Conservation (phyloP, 2,329 filamentous ascomycete genomes). For the Fusarium albidum region DNA sequence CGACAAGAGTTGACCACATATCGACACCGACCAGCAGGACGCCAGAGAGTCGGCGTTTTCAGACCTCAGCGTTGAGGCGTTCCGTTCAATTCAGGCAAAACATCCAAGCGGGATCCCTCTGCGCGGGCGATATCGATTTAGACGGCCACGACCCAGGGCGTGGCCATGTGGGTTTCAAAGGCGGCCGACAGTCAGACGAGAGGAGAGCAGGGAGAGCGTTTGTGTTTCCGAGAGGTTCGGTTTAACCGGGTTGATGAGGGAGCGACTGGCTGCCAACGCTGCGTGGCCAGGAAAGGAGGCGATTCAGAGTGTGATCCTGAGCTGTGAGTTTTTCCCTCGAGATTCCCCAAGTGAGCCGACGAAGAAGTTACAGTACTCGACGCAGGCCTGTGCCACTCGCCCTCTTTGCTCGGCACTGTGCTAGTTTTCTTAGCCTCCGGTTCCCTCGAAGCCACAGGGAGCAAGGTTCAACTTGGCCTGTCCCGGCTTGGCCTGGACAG, state of each 20-base stretch:
- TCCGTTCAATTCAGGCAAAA: conserved; percentile 4
- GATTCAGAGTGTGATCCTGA: background rate
- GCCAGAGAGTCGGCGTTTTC: background rate
- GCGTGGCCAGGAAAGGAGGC: background rate
- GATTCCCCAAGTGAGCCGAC: conserved; percentile 6
- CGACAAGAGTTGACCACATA: conserved; percentile 32
- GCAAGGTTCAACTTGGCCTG: conserved; percentile 10
- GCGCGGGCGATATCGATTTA: conserved; percentile 5
- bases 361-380: conserved; percentile 5
- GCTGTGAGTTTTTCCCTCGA: conserved; percentile 1
- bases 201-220: background rate
- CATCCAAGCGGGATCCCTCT: conserved; percentile 11
- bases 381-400: conserved; percentile 13
- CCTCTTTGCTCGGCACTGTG: background rate
- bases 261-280: background rate
- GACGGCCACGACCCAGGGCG: conserved; percentile 8
- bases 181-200: background rate
- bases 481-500: conserved; percentile 14
- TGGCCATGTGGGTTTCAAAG: background rate
- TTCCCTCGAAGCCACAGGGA: conserved; percentile 22
- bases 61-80: conserved; percentile 3
- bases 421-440: background rate
- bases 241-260: background rate
- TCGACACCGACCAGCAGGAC: conserved; percentile 3
- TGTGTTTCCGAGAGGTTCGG: background rate